Percentiles rank a stretch among this genome's conserved stretches.
phyloP scores from a whole-genome alignment of 2,329 filamentous ascomycete species.

The Trichoderma koningiopsis region DNA sequence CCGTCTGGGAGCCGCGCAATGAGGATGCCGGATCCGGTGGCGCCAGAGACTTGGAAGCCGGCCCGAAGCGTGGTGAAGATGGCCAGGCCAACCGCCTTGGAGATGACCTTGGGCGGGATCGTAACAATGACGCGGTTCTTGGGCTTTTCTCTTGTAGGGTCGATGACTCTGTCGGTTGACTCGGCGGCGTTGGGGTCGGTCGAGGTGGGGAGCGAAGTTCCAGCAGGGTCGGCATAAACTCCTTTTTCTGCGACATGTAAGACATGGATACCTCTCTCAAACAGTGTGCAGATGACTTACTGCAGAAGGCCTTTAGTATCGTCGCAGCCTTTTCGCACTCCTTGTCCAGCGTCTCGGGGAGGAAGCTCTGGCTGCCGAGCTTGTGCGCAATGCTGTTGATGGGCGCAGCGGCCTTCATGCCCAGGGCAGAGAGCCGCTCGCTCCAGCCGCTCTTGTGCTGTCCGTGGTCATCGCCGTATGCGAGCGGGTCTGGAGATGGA shows the following conservation, averaged over 20 bases:
- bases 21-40: slow-evolving; percentile 66
- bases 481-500: neutral
- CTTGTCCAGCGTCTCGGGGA: slow-evolving; percentile 82
- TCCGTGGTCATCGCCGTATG: slow-evolving; percentile 6
- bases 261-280: too few species aligned
- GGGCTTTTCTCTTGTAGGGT: slow-evolving; percentile 42
- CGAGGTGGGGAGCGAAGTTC: slow-evolving; percentile 36
- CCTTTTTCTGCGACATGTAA: slow-evolving; percentile 48
- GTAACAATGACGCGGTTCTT: slow-evolving; percentile 55
- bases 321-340: slow-evolving; percentile 89
- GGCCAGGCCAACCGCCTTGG: slow-evolving; percentile 67
- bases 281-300: too few species aligned
- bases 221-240: slow-evolving; percentile 48
- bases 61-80: slow-evolving; percentile 73
- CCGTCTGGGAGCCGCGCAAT: slow-evolving; percentile 65
- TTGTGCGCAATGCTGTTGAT: slow-evolving; percentile 82
- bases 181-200: slow-evolving; percentile 37
- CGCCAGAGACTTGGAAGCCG: slow-evolving; percentile 66
- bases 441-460: slow-evolving; percentile 33
- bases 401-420: slow-evolving; percentile 62
- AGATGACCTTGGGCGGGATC: slow-evolving; percentile 62
- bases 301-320: slow-evolving; percentile 84
- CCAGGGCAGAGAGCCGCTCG: slow-evolving; percentile 37
- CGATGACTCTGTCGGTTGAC: slow-evolving; percentile 35
- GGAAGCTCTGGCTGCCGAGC: slow-evolving; percentile 80